Percentiles rank a stretch among this genome's conserved stretches.
Conservation (phyloP, 352 stramenopile species). For the Hyaloperonospora brassicae region DNA sequence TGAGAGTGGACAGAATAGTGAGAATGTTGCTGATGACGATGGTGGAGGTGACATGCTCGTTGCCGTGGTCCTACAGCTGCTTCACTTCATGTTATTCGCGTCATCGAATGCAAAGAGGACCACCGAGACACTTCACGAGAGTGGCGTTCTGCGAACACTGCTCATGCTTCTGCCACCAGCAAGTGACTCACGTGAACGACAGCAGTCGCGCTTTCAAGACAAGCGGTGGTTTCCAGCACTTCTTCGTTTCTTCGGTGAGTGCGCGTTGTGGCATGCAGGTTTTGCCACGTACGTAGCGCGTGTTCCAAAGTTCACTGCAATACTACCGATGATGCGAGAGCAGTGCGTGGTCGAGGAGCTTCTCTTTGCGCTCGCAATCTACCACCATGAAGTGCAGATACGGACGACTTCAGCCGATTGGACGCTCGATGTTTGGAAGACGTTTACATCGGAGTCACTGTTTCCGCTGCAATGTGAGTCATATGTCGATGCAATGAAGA, state of each 20-base stretch:
- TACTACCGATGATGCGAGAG: conserved; percentile 24
- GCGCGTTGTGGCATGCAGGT: conserved; percentile 39
- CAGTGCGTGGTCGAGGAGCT: conserved; percentile 29
- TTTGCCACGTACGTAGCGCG: conserved; percentile 36
- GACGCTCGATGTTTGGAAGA: conserved; percentile 21
- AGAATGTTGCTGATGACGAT: conserved; percentile 2
- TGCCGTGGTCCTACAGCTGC: conserved; percentile 40
- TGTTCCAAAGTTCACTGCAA: conserved; percentile 30
- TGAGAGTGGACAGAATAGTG: not conserved
- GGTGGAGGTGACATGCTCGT: conserved; percentile 28
- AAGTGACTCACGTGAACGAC: not conserved
- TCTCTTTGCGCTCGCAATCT: conserved; percentile 32
- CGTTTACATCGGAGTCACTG: conserved; percentile 20
- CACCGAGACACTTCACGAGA: conserved; percentile 35
- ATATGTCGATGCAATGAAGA: conserved; percentile 33
- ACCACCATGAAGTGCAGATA: conserved; percentile 29
- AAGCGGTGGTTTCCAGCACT: conserved; percentile 34
- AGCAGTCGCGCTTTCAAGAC: conserved; percentile 3
- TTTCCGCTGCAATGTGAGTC: conserved; percentile 26
- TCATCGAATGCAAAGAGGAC: conserved; percentile 20
- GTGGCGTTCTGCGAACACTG: conserved; percentile 37
- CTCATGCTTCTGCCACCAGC: conserved; percentile 32
- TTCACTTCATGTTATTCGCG: conserved; percentile 38
- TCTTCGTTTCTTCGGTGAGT: conserved; percentile 42
- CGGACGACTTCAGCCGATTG: not conserved